Conservation (phyloP, 164 flowering plant genomes). For the Cinnamomum chago region DNA sequence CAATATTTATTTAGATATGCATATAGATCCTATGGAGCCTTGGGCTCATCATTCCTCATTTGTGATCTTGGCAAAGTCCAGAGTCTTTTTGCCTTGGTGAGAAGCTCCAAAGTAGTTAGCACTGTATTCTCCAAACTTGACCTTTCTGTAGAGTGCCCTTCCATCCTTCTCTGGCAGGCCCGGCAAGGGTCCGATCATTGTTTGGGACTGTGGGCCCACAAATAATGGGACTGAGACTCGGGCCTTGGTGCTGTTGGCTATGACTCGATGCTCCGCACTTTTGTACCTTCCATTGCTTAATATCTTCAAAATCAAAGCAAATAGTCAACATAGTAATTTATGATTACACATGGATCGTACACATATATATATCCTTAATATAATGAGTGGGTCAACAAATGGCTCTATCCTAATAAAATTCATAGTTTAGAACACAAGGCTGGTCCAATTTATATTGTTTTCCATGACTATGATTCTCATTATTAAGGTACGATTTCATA, state of each 20-base stretch:
- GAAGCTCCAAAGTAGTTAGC: slow-evolving; percentile 12
- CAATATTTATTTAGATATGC: neutral
- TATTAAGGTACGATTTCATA: too few species aligned
- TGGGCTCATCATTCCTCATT: too few species aligned
- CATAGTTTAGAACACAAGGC: too few species aligned
- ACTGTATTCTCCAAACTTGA: slow-evolving; percentile 18
- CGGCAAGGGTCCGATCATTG: slow-evolving; percentile 17
- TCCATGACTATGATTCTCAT: too few species aligned
- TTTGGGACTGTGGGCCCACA: slow-evolving; percentile 15
- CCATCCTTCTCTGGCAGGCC: slow-evolving; percentile 18
- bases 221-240: slow-evolving; percentile 19
- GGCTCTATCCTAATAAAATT: too few species aligned
- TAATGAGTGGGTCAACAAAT: too few species aligned
- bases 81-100: slow-evolving; percentile 17
- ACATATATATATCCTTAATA: too few species aligned
- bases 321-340: neutral
- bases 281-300: slow-evolving; percentile 23
- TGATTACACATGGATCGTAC: neutral
- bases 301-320: slow-evolving; percentile 1
- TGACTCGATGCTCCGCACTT: slow-evolving; percentile 19
- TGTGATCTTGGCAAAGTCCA: slow-evolving; percentile 14
- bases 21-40: neutral
- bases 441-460: too few species aligned
- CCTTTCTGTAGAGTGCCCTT: slow-evolving; percentile 11
- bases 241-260: slow-evolving; percentile 13